Conservation (phyloP, 2,329 filamentous ascomycete genomes). For the Beauveria sp. region DNA sequence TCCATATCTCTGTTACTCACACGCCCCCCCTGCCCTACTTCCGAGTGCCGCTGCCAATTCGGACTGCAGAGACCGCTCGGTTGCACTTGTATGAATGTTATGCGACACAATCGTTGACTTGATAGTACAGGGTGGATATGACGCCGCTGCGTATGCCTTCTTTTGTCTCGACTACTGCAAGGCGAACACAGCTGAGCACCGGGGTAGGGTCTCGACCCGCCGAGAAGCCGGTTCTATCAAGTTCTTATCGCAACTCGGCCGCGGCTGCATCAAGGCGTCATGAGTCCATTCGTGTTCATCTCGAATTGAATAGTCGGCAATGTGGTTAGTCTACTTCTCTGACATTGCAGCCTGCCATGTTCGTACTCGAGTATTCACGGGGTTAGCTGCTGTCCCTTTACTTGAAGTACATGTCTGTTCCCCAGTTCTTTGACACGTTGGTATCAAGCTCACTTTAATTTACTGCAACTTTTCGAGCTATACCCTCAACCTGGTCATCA, state of each 20-base stretch:
- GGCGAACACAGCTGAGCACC: background rate
- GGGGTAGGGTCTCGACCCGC: background rate
- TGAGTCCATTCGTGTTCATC: background rate
- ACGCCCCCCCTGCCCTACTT: background rate
- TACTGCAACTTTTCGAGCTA: background rate
- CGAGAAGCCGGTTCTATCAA: background rate
- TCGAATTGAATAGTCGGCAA: background rate
- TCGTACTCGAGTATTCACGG: background rate
- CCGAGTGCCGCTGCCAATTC: background rate
- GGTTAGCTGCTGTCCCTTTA: background rate
- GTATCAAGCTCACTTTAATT: too few species aligned
- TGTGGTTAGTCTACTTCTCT: background rate
- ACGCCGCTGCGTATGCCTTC: background rate
- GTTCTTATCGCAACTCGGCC: too few species aligned
- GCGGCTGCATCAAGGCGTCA: background rate
- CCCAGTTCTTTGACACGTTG: background rate
- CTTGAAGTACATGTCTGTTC: background rate
- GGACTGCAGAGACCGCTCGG: background rate
- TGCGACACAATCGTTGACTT: background rate
- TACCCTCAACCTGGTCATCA: background rate
- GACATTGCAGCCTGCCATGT: background rate
- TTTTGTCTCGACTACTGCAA: background rate
- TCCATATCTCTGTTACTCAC: background rate
- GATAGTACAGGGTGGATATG: background rate
- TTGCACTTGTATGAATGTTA: background rate